A percentile compares a stretch with the other conserved stretches of the same genome.
phyloP scores from a whole-genome alignment of 2,329 filamentous ascomycete genomes.

The Laburnicola sp. region DNA sequence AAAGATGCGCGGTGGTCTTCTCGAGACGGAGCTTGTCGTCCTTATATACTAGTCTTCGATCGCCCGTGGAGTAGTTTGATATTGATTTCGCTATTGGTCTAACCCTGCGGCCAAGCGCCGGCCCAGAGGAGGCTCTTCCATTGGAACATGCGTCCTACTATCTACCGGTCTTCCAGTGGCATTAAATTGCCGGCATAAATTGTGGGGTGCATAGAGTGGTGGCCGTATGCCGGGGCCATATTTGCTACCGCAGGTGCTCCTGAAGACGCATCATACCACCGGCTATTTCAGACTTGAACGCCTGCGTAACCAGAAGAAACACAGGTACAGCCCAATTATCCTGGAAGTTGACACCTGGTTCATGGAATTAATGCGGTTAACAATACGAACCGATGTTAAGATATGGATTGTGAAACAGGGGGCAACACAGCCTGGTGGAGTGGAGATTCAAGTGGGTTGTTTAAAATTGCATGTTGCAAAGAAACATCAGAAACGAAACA shows the following conservation, averaged over 20 bases:
- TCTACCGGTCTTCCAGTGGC: conserved; percentile 18
- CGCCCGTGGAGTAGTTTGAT: conserved; percentile 9
- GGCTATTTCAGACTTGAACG: conserved; percentile 27
- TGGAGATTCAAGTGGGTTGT: no score
- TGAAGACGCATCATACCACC: conserved; percentile 24
- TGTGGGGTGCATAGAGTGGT: conserved; percentile 29
- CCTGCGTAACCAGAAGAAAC: neutral
- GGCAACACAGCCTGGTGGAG: no score
- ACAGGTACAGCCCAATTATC: neutral
- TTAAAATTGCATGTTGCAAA: no score
- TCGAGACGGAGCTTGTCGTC: neutral
- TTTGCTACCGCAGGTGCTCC: conserved; percentile 13
- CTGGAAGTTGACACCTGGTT: neutral
- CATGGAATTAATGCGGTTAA: conserved; percentile 10
- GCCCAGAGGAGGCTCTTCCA: conserved; percentile 18
- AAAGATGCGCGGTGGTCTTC: conserved; percentile 17
- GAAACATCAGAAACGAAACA: no score
- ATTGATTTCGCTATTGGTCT: conserved; percentile 12
- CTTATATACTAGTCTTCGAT: conserved; percentile 24
- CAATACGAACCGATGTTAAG: neutral
- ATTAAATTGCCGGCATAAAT: conserved; percentile 27
- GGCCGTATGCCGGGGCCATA: conserved; percentile 3
- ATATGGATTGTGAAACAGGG: neutral
- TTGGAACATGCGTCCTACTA: conserved; percentile 9
- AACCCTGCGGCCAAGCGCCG: conserved; percentile 12